Evolutionary conservation across 352 stramenopile species (phyloP), one percentile per base, ranked within the genome.

Genomic region (Globisporangium carolinianum): DNA sequence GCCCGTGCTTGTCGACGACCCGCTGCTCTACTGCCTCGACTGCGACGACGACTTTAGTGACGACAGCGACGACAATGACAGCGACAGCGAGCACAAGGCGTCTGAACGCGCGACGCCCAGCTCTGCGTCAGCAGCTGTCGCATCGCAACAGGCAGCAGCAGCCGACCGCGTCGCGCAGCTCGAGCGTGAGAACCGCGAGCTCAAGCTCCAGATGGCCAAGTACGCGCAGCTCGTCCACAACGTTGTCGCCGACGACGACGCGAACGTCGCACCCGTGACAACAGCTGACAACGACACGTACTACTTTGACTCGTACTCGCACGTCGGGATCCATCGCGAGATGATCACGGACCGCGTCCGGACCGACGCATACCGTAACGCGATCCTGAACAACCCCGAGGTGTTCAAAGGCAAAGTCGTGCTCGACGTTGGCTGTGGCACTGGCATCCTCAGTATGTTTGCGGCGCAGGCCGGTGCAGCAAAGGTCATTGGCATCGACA

Each of bases 221-320:
- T 93, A 89, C 73, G 85, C 75, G 32, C 79, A 79, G 12, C 64
- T 93, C 10, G 67, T 91, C 4, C 81, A 68, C 48, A 73, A 85
- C 50, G 83, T 89, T 62, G 78, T 89, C n/a, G 67, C 71, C 5
- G 82, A 89, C 32, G 82, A 86, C 24, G 80, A 90, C 17, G 68
- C 47, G 10, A 36, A 42, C 0, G 55, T 57, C 0, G 62, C 66
- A n/a, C 15, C 15, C 0, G 61, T 74, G 7, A 66, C 76, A 6
- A 53, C 70, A 35, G 75, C 69, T 0, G 82, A 94, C 64, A 91
- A 91, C 51, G 80, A 92, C 65, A 91, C 83, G 67, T 99, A 98
- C 72, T 99, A 99, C 74, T 98, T 98, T 56, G 94, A 99, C 72
- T 98, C 92, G 55, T 99, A 99, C 73, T 97, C 94, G 47, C 95